Base-by-base conservation (phyloP, 2,329 filamentous ascomycete genomes). In the Trichoderma koningii region DNA sequence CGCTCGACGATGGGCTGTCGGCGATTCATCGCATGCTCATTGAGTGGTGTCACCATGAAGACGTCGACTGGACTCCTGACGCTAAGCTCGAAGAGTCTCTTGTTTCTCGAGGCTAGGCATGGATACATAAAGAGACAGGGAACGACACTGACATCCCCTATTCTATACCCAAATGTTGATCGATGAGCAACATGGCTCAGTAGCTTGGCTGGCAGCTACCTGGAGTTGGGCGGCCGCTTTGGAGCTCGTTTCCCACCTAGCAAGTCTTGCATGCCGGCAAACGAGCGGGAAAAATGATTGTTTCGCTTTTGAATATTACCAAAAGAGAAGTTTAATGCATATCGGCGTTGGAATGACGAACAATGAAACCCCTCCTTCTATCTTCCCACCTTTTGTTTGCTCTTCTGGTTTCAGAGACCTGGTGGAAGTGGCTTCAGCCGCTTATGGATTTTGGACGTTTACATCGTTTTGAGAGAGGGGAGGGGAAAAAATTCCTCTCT, bases 11-110 rank as follows among this genome's bases (percentile, higher is more conserved):
- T 15, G 74, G 78, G 7, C 78, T 79, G 14, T 70, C 73, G 7
- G 71, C 73, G 5, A 74, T 76, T 14, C 68, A 84, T 63, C 73
- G 72, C 7, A 71, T 82, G 5, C 71, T 84, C 68, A 74, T 74
- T 3, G 71, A 74, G 26, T 84, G 81, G 79, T 79, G 78, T 51
- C 74, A 76, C 9, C 76, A 78, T 3, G 80, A 83, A 66, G 72
- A 72, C 5, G 76, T 83, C n/a, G 73, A 76, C 19, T 85, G 82
- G 82, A 70, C 71, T n/a, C 76, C 79, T 1, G 75, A 79, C 68
- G 71, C 79, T 28, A 69, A 69, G 17, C 66, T 73, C 14, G 70
- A 66, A 48, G 73, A 75, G 61, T 63, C 60, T 28, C 53, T 64
- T n/a, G 62, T 41, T 4, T 28, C 47, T 47, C 34, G 41, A 23